Base-by-base conservation (phyloP, 2,329 filamentous ascomycete species). In the Epichloe sylvatica region DNA sequence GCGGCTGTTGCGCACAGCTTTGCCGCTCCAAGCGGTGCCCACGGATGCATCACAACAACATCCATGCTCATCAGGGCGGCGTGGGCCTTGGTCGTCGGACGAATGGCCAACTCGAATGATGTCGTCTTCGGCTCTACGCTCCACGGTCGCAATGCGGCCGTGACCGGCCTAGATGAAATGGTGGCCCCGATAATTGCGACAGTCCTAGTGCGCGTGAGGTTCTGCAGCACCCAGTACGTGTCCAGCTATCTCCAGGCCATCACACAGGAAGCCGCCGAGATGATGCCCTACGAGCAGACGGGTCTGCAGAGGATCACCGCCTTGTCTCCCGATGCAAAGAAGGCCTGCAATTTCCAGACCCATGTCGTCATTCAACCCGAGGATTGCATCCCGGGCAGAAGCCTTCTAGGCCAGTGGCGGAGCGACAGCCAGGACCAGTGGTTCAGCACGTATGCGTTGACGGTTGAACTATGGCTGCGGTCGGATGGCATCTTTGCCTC, bases 41-140 rank as follows among this genome's bases (percentile, higher is more conserved):
- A 19, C 6, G 6, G 37, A n/a, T 33, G 19, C 13, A 46, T 47
- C 30, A 57, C 53, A 0, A 57, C 53, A 0, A 37, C 48, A 2
- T 50, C 56, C 0, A 56, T 46, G 0, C 5, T 56, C 2, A 35
- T 59, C 12, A 49, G 53, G 1, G 70, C 73, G 33, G 76, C 78
- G 0, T 69, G 75, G 56, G 68, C 71, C 11, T 70, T 74, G 47
- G 57, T 82, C 1, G 57, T 78, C 5, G 62, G 68, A 19, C 62
- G 64, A 12, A 80, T 80, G 53, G 57, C 68, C 3, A 75, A 53
- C 2, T 51, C 51, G 0, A 38, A 64, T 1, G 68, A 72, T 47
- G 60, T 71, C 9, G 57, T 67, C 5, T 71, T 72, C 46, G 70
- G 70, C 1, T 62, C 66, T 49, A 71, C 69, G 0, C 55, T 71